Base-by-base conservation (phyloP, 2,329 filamentous ascomycete genomes). In the Lasiodiplodia citricola region DNA sequence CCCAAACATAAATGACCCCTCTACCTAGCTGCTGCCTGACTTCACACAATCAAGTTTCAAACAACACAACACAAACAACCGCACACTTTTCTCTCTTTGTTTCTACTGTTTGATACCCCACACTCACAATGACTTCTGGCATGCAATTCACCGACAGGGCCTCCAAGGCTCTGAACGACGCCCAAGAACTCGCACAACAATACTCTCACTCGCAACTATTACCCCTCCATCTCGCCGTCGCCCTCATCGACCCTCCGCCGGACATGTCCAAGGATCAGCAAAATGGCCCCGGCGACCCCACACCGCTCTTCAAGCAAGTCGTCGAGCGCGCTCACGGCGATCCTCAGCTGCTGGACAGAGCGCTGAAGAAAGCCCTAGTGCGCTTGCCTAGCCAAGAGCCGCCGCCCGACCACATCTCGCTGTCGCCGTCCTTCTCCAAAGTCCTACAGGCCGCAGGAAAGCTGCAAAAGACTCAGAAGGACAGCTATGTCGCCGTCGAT, bases 141-240 rank as follows among this genome's bases (percentile, higher is more conserved):
- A 93, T 94, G 90, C 91, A 96, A 79, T 97, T 97, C 80, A 99
- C 96, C 73, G 95, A 98, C 82, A 87, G 92, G 82, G 96, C 93
- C 73, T 92, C 94, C 79, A 93, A 95, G 84, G 92, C 95, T 76
- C 87, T 99, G 78, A 89, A 92, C 76, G 93, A 97, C 80, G 92
- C 94, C 80, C 94, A 96, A 86, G 86, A 88, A 70, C 87, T 98
- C 75, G 94, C 95, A 73, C 90, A 94, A 80, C 91, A 96, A 83
- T 97, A 98, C 79, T 89, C 89, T 50, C 96, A 99, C 83, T 90
- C 93, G 51, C 95, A 99, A 81, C 89, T 98, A 70, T 87, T 94
- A 67, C 96, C 96, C 18, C 82, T 98, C 70, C 96, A 99, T 80
- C 88, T 99, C 66, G 94, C 94, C 55, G 91, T 94, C 67, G 89